These are phyloP conservation scores for Chalara sp. DNA, from an alignment of 2,329 filamentous ascomycete species.

Conservation along the genomic window DNA sequence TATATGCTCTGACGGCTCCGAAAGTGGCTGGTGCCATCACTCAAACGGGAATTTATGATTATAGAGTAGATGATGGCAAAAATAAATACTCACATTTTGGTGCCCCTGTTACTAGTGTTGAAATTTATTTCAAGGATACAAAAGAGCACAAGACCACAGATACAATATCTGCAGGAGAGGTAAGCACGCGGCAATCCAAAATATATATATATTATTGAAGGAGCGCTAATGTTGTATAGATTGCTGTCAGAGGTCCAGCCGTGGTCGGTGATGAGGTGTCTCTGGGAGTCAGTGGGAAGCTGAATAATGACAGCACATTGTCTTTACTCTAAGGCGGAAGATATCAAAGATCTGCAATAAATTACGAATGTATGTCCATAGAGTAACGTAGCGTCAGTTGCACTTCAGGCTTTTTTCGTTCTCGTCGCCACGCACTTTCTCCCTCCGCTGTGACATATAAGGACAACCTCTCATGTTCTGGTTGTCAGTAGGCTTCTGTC, in stretches of 20 bases:
- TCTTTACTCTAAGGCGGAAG: constrained; percentile 29
- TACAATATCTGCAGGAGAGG: constrained; percentile 54
- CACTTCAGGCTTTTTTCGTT: too few relatives aligned
- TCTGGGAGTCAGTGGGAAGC: constrained; percentile 56
- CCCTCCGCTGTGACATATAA: too few relatives aligned
- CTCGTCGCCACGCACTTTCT: too few relatives aligned
- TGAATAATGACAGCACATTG: constrained; percentile 69
- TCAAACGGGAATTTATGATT: constrained; percentile 85
- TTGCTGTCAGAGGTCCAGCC: constrained; percentile 65
- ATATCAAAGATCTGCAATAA: not conserved
- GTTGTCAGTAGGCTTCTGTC: too few relatives aligned
- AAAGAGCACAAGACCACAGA: constrained; percentile 56
- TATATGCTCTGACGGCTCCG: constrained; percentile 78
- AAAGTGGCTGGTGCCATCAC: constrained; percentile 84
- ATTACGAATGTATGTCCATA: too few relatives aligned
- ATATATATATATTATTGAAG: not conserved
- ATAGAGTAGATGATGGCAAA: constrained; percentile 47
- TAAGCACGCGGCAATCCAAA: constrained; percentile 32
- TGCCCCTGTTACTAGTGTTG: constrained; percentile 69
- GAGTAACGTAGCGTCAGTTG: too few relatives aligned
- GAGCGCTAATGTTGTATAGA: constrained; percentile 35
- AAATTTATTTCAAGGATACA: constrained; percentile 66
- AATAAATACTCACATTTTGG: constrained; percentile 65
- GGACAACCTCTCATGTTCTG: too few relatives aligned
- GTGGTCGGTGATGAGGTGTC: constrained; percentile 62